Percentiles rank a stretch among this genome's conserved stretches.
Conservation (phyloP, 2,329 filamentous ascomycete genomes). For the Penicillium hordei region DNA sequence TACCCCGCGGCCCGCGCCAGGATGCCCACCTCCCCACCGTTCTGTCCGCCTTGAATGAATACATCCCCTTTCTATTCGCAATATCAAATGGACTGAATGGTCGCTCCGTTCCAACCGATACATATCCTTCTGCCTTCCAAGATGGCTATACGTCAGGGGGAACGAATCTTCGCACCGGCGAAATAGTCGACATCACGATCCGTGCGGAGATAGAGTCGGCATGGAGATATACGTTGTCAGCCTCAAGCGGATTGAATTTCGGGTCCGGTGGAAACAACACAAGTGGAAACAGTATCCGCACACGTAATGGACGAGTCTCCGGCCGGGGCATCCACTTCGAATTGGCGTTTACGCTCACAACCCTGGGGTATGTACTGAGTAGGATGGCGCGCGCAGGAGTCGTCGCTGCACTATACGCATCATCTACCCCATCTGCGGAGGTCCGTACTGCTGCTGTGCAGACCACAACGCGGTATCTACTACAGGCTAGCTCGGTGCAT, state of each 20-base stretch:
- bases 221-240: slow-evolving; percentile 81
- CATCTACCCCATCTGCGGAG: slow-evolving; percentile 62
- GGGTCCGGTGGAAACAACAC: background rate
- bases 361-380: slow-evolving; percentile 72
- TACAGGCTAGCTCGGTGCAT: slow-evolving; percentile 77
- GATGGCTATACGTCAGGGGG: background rate
- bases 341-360: slow-evolving; percentile 73
- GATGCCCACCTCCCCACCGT: slow-evolving; percentile 69
- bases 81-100: slow-evolving; percentile 68
- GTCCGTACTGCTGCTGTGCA: slow-evolving; percentile 69
- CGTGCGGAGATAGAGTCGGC: slow-evolving; percentile 65
- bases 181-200: slow-evolving; percentile 67
- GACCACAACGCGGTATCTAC: slow-evolving; percentile 71
- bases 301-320: slow-evolving; percentile 66
- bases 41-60: slow-evolving; percentile 68
- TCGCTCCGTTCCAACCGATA: background rate
- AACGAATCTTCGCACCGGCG: slow-evolving; percentile 43
- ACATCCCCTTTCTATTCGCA: slow-evolving; percentile 79
- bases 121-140: background rate
- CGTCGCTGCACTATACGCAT: slow-evolving; percentile 67
- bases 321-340: slow-evolving; percentile 78
- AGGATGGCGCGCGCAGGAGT: slow-evolving; percentile 71
- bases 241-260: slow-evolving; percentile 37
- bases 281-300: slow-evolving; percentile 26
- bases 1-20: slow-evolving; percentile 67